phyloP scores from a whole-genome alignment of 2,329 filamentous ascomycete genomes.

The Grosmannia clavigera region DNA sequence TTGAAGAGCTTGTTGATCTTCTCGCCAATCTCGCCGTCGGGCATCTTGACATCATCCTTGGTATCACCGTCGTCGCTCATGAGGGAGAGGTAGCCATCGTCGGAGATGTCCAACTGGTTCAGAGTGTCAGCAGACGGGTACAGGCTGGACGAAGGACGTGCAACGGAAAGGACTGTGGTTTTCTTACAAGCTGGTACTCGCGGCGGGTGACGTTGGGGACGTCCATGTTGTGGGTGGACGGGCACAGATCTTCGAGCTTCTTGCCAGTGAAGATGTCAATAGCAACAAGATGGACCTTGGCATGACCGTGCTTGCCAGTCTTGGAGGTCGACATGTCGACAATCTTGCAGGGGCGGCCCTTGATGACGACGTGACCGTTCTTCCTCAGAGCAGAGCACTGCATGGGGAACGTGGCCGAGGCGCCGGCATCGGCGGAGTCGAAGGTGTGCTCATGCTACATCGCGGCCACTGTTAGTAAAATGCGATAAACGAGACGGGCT shows the following conservation, averaged over 20 bases:
- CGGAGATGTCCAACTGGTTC: constrained; percentile 72
- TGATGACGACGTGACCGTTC: constrained; percentile 98
- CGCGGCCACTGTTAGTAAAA: not conserved
- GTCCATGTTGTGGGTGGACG: constrained; percentile 96
- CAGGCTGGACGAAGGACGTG: not conserved
- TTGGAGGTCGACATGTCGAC: constrained; percentile 99
- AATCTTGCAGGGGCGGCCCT: constrained; percentile 99
- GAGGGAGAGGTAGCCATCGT: constrained; percentile 89
- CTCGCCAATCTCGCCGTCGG: constrained; percentile 77
- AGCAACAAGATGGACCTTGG: constrained; percentile 97
- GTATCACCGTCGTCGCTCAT: constrained; percentile 75
- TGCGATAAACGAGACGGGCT: not conserved
- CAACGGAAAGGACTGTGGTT: constrained; percentile 19
- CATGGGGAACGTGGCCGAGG: constrained; percentile 89
- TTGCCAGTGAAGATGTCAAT: constrained; percentile 99
- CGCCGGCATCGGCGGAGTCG: constrained; percentile 91
- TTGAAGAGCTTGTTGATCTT: constrained; percentile 72
- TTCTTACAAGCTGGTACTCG: constrained; percentile 86
- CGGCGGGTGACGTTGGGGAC: constrained; percentile 84
- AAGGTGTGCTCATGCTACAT: constrained; percentile 58
- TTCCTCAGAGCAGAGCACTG: constrained; percentile 99
- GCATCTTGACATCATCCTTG: constrained; percentile 93
- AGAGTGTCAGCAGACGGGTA: not conserved
- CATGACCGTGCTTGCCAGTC: constrained; percentile 99
- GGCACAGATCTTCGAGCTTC: constrained; percentile 98